Evolutionary conservation across 768 basidiomycete genomes (phyloP), one percentile per base, ranked within the genome.

Genomic region (Leccinum disarticulatum): DNA sequence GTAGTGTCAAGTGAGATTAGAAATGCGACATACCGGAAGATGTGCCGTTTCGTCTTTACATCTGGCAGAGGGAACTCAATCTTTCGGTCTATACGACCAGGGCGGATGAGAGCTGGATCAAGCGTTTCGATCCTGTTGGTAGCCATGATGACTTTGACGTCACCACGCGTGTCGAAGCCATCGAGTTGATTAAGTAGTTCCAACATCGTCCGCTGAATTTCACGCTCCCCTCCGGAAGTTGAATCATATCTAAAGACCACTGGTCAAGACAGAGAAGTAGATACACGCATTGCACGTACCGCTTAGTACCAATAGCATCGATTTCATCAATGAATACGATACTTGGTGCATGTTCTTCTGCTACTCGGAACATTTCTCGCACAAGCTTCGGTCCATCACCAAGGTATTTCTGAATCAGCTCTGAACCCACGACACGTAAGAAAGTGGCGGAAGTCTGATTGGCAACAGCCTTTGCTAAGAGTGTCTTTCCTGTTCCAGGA

Each of bases 251-350:
- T 97, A 54, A 14, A 51, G 46, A 43, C 41, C 8, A 30, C 13
- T 8, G 2, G 60, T 61, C 57, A 65, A 54, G 52, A 51, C 31
- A 43, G 13, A 56, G 55, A 58, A 43, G 30, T 27, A 52, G 14
- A 6, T 22, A 53, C 17, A 11, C 17, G 13, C 53, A 56, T 30
- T 19, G 8, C n/a, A 73, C 83, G 57, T 62, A 94, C 90, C 97
- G 90, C 78, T 99, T 99, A 6, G 96, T 98, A 72, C 97, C 96
- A 66, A 98, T 83, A 14, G 97, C 97, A 69, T 99, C 97, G 57
- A 99, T 98, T 75, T 99, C 97, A 74, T 99, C 97, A 71, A 99
- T 98, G 77, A 99, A 98, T 22, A 99, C 92, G 63, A 99, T 98
- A 81, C 93, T 95, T 3, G 97, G 97, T 5, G 97, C 97, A 68